Percentiles rank a stretch among this genome's conserved stretches.
phyloP scores from a whole-genome alignment of 495 filamentous ascomycete genomes.

The Daldinia concentrica region DNA sequence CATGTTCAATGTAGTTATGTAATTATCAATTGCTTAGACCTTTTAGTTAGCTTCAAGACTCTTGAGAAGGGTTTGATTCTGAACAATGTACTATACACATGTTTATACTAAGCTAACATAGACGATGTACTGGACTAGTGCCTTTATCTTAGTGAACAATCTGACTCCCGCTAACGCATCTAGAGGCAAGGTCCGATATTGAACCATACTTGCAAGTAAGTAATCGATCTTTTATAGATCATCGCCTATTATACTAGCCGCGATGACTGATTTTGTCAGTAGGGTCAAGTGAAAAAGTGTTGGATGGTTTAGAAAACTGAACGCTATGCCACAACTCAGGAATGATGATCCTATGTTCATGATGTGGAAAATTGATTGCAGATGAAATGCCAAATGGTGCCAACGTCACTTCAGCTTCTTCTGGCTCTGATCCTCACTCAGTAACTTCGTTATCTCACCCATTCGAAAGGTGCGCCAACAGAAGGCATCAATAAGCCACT shows the following conservation, averaged over 20 bases:
- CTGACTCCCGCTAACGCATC: neutral
- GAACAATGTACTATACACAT: neutral
- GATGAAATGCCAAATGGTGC: neutral
- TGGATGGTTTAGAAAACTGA: neutral
- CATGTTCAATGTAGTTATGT: neutral
- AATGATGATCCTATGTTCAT: neutral
- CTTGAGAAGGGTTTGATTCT: neutral
- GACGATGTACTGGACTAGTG: neutral
- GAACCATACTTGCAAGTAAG: neutral
- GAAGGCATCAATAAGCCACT: slow-evolving; percentile 53
- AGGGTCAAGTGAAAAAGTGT: neutral
- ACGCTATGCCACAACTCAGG: neutral
- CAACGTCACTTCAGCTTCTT: slow-evolving; percentile 43
- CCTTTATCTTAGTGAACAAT: slow-evolving; percentile 9
- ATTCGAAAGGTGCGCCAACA: slow-evolving; percentile 53
- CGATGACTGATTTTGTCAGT: neutral
- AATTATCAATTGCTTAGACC: neutral
- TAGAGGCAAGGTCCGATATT: neutral
- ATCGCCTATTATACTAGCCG: neutral
- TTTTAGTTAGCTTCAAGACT: neutral
- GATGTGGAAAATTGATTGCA: neutral
- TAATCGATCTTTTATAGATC: neutral
- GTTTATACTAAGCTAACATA: neutral
- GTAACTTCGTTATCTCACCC: slow-evolving; percentile 49
- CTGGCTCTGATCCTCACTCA: slow-evolving; percentile 36